Conservation (phyloP, 2,329 filamentous ascomycete species). For the Clarireedia paspali region DNA sequence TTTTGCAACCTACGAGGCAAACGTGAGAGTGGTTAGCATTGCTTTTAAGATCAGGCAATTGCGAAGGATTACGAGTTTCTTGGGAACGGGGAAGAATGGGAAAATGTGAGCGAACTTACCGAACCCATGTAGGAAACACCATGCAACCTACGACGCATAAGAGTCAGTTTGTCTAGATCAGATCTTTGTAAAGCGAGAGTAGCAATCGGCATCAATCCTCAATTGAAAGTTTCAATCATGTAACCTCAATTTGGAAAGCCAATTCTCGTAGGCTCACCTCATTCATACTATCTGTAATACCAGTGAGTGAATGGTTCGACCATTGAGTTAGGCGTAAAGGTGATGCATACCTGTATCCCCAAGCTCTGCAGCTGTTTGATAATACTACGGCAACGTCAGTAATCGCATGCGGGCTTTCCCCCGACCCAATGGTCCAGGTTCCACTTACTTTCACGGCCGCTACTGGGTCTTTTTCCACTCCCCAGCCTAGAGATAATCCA, state of each 20-base stretch:
- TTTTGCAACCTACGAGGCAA: slow-evolving; percentile 53
- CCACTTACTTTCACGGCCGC: slow-evolving; percentile 64
- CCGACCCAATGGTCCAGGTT: slow-evolving; percentile 17
- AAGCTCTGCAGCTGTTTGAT: slow-evolving; percentile 93
- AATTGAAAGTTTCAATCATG: background rate
- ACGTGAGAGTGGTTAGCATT: background rate
- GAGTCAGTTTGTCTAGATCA: slow-evolving; percentile 6
- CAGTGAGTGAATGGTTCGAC: slow-evolving; percentile 18
- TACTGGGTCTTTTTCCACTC: slow-evolving; percentile 74
- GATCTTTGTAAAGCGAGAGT: slow-evolving; percentile 3
- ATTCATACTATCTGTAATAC: slow-evolving; percentile 78
- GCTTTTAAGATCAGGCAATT: too few relatives aligned
- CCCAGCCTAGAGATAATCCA: slow-evolving; percentile 49
- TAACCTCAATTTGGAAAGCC: background rate
- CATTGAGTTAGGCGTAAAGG: slow-evolving; percentile 12
- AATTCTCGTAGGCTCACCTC: slow-evolving; percentile 45
- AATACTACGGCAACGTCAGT: slow-evolving; percentile 58
- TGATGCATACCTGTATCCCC: slow-evolving; percentile 65
- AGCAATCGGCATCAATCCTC: background rate
- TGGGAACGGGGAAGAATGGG: background rate
- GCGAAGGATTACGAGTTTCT: background rate
- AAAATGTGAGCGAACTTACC: slow-evolving; percentile 38
- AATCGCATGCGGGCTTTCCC: slow-evolving; percentile 15
- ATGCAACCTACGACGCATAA: slow-evolving; percentile 40
- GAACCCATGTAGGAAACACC: slow-evolving; percentile 96